Evolutionary conservation across 2,329 filamentous ascomycete genomes (phyloP), one percentile per base, ranked within the genome.

Genomic region (Aspergillus japonicus): DNA sequence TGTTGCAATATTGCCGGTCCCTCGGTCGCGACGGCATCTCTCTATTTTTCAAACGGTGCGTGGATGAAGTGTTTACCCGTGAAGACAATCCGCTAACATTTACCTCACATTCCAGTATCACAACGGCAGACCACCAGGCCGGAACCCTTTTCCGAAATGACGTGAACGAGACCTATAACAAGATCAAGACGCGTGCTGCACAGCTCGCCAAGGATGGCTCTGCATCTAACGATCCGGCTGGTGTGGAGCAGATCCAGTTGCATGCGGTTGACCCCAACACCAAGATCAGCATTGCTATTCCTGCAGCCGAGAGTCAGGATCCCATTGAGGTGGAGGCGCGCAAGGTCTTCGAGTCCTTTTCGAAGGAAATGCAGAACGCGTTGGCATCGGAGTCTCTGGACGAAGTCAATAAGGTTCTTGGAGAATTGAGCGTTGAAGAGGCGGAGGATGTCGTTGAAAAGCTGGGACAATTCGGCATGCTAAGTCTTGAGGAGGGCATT

Each of bases 201-300:
- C 91, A 96, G 75, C 89, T 96, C 64, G 82, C 81, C 47, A 85
- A 85, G 63, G 82, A 89, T 67, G 77, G 81, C 59, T 78, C 82
- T 49, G 82, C 79, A 5, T 81, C 81, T 21, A 75, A 77, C 49
- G 80, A 80, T 7, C 77, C 78, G 2, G 85, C 83, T 24, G 91
- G 89, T 21, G 89, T 96, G 10, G 95, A 99, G 80, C 94, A 97
- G 77, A 99, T 99, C 67, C 96, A 99, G 77, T 84, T 99, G 50
- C 95, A 99, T 73, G 94, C 95, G 14, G 93, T 99, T 11, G 92
- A 97, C 75, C 94, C 94, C 0, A 90, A 89, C 51, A 97, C 94
- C 3, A 89, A 90, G 62, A 97, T 99, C 74, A 90, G 91, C 73
- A 97, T 98, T 75, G 85, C 80, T 57, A 89, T 96, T 44, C 94